Evolutionary conservation across 176 grass and related monocot genomes (phyloP), one percentile per base, ranked within the genome.

Genomic region (Hordeum vulgare): DNA sequence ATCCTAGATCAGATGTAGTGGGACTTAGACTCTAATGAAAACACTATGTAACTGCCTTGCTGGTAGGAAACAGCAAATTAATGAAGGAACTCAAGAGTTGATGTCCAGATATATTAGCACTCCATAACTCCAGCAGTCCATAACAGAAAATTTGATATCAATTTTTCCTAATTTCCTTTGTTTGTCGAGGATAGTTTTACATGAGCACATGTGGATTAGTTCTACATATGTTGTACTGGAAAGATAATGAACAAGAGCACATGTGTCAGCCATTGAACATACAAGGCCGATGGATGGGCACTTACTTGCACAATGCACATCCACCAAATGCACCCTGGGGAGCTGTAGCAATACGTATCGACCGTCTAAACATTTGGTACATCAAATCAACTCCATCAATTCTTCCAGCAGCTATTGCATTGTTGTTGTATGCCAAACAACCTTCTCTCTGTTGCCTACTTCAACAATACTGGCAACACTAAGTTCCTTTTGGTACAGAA

Each of bases 331-430:
- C n/a, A n/a, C 44, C 85, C 24, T 85, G 61, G 24, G 79, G 88
- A 34, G 90, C 88, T 82, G 96, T 93, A 47, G 89, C 93, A 77
- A 95, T 92, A 45, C 96, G 90, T 51, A 94, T 98, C 6, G 87
- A 90, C 58, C 93, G 78, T 34, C 83, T 91, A 79, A 90, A 94
- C 90, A 98, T 98, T 85, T 98, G 85, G 66, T 92, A 91, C 61
- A 98, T 92, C 31, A 93, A 88, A 82, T 98, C 96, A 78, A 93
- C 85, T 77, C 96, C 96, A 41, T 92, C 96, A 80, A 98, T 77
- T 77, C 93, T 93, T 54, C 96, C 96, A 86, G 96, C 96, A 71
- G 96, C 96, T 83, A 91, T 92, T 34, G 96, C 96, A 92, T 98
- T 98, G 84, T 90, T 90, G 80, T 98, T 98, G 84, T 85, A 88